Evolutionary conservation across 2,329 filamentous ascomycete species (phyloP).

Genomic region (Diaporthe helianthi): DNA sequence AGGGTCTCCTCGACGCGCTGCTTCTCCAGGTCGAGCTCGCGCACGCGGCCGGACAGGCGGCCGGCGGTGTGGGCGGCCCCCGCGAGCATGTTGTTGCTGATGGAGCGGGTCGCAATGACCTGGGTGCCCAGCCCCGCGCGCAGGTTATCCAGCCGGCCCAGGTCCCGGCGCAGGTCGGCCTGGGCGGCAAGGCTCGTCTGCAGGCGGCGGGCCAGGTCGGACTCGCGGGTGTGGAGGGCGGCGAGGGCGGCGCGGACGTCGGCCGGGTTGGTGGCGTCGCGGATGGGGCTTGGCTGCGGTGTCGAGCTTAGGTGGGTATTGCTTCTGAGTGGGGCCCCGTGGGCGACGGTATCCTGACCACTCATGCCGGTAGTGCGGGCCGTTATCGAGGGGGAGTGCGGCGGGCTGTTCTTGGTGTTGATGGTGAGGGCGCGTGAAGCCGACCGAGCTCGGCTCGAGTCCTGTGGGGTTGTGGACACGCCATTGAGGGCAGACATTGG

Average conservation of each 20-base stretch:
- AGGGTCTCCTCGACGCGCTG: conserved; percentile 88
- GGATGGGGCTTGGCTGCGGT: conserved; percentile 53
- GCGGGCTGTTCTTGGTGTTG: conserved; percentile 34
- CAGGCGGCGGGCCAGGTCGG: conserved; percentile 74
- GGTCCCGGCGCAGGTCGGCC: conserved; percentile 83
- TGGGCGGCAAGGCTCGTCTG: conserved; percentile 82
- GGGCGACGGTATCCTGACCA: conserved; percentile 27
- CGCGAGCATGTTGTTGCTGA: conserved; percentile 91
- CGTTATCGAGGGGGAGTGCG: conserved; percentile 24
- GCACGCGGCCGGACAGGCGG: conserved; percentile 85
- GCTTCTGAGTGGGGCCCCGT: conserved; percentile 29
- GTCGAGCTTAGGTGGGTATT: conserved; percentile 36
- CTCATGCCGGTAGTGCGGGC: conserved; percentile 25
- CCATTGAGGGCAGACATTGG: conserved; percentile 59
- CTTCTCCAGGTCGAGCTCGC: conserved; percentile 88
- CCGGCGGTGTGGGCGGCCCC: conserved; percentile 85
- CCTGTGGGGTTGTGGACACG: conserved; percentile 44
- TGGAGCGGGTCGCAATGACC: conserved; percentile 79
- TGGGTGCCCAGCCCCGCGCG: conserved; percentile 89
- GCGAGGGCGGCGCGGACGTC: conserved; percentile 82
- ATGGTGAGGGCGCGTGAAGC: conserved; percentile 35
- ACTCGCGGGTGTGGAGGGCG: conserved; percentile 78
- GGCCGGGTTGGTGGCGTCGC: conserved; percentile 75
- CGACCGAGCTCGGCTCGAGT: conserved; percentile 35
- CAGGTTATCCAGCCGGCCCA: conserved; percentile 86